Percentiles rank a stretch among this genome's conserved stretches.
phyloP scores from a whole-genome alignment of 768 basidiomycete genomes.

The Panellus pusillus region DNA sequence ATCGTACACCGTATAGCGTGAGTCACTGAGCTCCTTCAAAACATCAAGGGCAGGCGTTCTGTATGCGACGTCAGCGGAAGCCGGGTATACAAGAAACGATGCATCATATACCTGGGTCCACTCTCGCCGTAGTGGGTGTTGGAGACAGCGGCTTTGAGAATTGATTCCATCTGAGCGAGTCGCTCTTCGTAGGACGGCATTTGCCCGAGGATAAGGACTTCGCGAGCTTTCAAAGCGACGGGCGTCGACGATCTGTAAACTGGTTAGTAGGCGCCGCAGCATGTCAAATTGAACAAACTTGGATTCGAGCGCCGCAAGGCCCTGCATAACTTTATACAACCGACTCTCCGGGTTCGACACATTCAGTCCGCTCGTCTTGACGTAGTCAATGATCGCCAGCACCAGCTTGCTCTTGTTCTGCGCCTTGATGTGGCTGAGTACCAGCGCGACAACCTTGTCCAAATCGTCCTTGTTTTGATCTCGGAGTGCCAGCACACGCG shows the following conservation, averaged over 20 bases:
- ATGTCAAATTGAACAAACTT: constrained; percentile 52
- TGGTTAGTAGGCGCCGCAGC: background rate
- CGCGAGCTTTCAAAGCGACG: constrained; percentile 93
- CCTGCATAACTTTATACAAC: constrained; percentile 75
- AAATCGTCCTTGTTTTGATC: constrained; percentile 92
- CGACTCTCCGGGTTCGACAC: constrained; percentile 74
- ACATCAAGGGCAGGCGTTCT: constrained; percentile 86
- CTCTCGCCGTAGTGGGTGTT: constrained; percentile 87
- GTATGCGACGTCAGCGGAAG: constrained; percentile 18
- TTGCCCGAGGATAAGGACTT: constrained; percentile 93
- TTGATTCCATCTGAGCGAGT: constrained; percentile 88
- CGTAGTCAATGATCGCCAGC: constrained; percentile 81
- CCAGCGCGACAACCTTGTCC: constrained; percentile 81
- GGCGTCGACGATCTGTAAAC: constrained; percentile 75
- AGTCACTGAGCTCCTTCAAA: constrained; percentile 91
- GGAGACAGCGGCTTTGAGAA: constrained; percentile 85
- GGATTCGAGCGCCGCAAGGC: constrained; percentile 84
- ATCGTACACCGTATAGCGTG: constrained; percentile 94
- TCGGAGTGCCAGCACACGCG: constrained; percentile 83
- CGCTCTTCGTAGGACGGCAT: constrained; percentile 98
- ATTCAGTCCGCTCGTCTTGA: constrained; percentile 78
- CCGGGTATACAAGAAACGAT: background rate
- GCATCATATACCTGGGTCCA: constrained; percentile 50
- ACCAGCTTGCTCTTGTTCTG: constrained; percentile 90
- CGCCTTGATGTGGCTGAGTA: constrained; percentile 95